Conservation (phyloP, 371 early-diverging fungal species). For the Apophysomyces sp. region DNA sequence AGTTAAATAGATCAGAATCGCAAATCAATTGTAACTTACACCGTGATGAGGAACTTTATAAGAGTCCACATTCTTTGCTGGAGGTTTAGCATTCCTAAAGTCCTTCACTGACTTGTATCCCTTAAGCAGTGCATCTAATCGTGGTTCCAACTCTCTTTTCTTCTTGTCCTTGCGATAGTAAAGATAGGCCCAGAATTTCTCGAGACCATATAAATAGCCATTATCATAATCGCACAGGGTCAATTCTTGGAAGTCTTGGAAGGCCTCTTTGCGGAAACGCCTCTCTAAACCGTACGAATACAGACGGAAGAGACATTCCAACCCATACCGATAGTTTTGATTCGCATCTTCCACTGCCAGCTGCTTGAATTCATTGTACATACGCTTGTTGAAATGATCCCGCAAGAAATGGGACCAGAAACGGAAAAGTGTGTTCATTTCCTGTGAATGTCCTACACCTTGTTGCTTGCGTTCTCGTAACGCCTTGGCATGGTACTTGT, state of each 20-base stretch:
- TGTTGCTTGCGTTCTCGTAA: conserved; percentile 85
- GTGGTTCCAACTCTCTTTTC: conserved; percentile 55
- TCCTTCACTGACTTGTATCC: conserved; percentile 66
- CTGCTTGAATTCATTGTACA: conserved; percentile 89
- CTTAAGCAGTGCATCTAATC: conserved; percentile 55
- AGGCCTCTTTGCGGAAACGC: conserved; percentile 75
- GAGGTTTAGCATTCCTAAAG: conserved; percentile 48
- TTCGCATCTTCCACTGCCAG: conserved; percentile 89
- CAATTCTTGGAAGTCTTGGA: conserved; percentile 79
- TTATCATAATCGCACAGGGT: conserved; percentile 68
- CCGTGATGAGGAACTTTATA: conserved; percentile 21
- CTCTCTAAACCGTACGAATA: conserved; percentile 89
- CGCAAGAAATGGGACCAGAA: conserved; percentile 97
- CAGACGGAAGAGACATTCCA: conserved; percentile 92
- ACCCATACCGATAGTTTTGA: conserved; percentile 81
- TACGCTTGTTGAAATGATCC: conserved; percentile 86
- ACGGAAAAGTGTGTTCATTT: conserved; percentile 95
- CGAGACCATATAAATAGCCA: conserved; percentile 78
- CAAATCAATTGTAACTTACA: background rate
- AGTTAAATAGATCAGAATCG: background rate
- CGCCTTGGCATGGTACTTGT: conserved; percentile 91
- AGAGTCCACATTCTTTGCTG: conserved; percentile 6
- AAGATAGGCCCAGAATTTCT: conserved; percentile 92
- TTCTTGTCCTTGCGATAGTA: conserved; percentile 79
- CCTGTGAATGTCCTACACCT: conserved; percentile 85